These are phyloP conservation scores for Rhizopogon vulgaris DNA, from an alignment of 768 basidiomycete genomes.

Conservation along the genomic window DNA sequence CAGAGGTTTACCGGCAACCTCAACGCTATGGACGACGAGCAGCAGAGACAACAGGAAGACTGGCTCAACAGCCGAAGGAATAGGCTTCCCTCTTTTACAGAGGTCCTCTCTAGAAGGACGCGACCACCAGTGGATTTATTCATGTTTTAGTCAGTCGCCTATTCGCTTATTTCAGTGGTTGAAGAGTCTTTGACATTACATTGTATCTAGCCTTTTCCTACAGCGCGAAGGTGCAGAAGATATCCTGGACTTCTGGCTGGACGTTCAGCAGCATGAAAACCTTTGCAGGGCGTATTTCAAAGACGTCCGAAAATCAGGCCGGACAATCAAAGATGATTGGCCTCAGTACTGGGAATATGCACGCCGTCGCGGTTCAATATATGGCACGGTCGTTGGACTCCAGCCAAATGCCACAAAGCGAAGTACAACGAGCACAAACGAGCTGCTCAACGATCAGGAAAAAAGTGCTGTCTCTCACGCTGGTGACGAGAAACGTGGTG, in stretches of 20 bases:
- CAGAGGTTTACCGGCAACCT: conserved; percentile 1
- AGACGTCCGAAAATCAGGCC: conserved; percentile 92
- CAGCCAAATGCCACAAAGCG: conserved; percentile 60
- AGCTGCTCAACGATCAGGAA: conserved; percentile 64
- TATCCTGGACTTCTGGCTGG: conserved; percentile 96
- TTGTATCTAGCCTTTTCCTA: conserved; percentile 69
- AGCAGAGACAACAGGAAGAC: conserved; percentile 54
- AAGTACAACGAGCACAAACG: conserved; percentile 77
- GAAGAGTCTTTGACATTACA: neutral
- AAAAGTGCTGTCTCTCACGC: conserved; percentile 51
- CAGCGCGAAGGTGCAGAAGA: conserved; percentile 96
- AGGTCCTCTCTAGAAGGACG: conserved; percentile 87
- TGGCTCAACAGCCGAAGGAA: conserved; percentile 67
- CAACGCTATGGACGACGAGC: conserved; percentile 48
- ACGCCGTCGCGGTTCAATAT: conserved; percentile 85
- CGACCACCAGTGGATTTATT: conserved; percentile 95
- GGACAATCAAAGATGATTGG: conserved; percentile 94
- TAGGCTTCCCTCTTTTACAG: conserved; percentile 80
- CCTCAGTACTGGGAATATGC: conserved; percentile 98
- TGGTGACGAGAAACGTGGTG: conserved; percentile 40
- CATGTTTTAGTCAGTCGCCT: conserved; percentile 87
- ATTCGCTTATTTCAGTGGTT: neutral
- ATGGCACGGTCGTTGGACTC: conserved; percentile 82
- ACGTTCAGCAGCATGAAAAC: conserved; percentile 99
- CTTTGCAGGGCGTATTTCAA: conserved; percentile 99